These are phyloP conservation scores for Lachancea nothofagi DNA, from an alignment of 805 yeast species.

Conservation along the genomic window DNA sequence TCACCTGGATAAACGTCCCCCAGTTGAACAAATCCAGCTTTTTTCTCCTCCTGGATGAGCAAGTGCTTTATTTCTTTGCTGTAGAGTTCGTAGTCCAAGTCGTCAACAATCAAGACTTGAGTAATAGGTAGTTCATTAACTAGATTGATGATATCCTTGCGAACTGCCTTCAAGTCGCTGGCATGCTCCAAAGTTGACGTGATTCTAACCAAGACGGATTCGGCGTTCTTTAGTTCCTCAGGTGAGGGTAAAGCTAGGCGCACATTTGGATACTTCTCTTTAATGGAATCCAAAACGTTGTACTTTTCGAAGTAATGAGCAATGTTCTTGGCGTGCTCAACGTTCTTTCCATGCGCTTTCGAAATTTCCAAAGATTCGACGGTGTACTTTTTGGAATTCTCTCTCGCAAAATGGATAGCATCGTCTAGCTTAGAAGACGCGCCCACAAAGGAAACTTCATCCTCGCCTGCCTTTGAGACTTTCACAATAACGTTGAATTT, in stretches of 20 bases:
- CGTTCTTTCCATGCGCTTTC: conserved; percentile 79
- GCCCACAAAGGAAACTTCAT: conserved; percentile 58
- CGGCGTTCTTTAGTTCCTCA: conserved; percentile 39
- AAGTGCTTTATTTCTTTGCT: conserved; percentile 26
- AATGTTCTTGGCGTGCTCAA: conserved; percentile 68
- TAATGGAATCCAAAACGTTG: conserved; percentile 42
- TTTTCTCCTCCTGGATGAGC: conserved; percentile 28
- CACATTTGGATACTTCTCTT: conserved; percentile 38
- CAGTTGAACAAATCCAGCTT: conserved; percentile 56
- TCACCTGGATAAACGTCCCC: conserved; percentile 43
- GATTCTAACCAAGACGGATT: conserved; percentile 56
- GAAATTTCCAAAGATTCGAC: conserved; percentile 75
- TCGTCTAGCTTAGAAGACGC: conserved; percentile 48
- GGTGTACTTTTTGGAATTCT: conserved; percentile 51
- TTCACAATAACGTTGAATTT: conserved; percentile 53
- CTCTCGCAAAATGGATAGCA: conserved; percentile 61
- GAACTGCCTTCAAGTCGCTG: conserved; percentile 53
- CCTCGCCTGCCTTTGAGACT: conserved; percentile 45
- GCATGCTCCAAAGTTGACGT: conserved; percentile 45
- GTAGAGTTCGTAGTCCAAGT: conserved; percentile 49
- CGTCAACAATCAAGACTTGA: conserved; percentile 50
- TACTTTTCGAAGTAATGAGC: conserved; percentile 59
- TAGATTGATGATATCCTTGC: conserved; percentile 61
- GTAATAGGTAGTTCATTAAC: conserved; percentile 73
- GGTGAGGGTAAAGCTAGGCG: conserved; percentile 45